Conservation (phyloP, 352 stramenopile species). For the Phytophthora gonapodyides region DNA sequence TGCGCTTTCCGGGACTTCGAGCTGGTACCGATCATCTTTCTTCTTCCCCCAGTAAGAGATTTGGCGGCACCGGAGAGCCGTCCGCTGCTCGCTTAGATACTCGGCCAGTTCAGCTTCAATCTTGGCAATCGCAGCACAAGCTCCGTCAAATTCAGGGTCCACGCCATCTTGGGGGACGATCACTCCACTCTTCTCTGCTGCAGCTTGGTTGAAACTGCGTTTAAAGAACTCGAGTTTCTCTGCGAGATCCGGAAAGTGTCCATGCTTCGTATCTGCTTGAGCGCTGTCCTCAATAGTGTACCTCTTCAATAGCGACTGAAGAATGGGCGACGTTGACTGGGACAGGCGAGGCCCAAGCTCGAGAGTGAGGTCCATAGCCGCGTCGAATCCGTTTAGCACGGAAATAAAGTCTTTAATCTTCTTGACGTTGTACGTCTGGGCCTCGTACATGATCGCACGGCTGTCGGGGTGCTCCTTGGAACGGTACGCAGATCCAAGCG, state of each 20-base stretch:
- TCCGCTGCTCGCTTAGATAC: constrained; percentile 87
- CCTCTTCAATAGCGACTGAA: constrained; percentile 61
- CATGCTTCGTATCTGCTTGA: constrained; percentile 30
- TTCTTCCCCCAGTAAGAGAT: constrained; percentile 97
- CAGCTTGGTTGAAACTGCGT: constrained; percentile 95
- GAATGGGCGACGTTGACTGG: constrained; percentile 58
- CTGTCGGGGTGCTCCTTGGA: constrained; percentile 94
- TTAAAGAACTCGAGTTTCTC: constrained; percentile 96
- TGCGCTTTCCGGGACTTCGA: constrained; percentile 91
- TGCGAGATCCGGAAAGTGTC: constrained; percentile 91
- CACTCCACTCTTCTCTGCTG: constrained; percentile 88
- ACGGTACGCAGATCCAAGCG: constrained; percentile 89
- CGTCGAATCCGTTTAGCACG: constrained; percentile 90
- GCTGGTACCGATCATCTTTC: constrained; percentile 95
- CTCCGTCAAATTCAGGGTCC: constrained; percentile 95
- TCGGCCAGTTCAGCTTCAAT: constrained; percentile 91
- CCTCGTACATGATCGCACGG: constrained; percentile 98
- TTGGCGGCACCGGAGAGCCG: constrained; percentile 70
- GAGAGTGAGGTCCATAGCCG: constrained; percentile 80
- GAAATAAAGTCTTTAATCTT: constrained; percentile 96
- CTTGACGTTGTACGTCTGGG: constrained; percentile 95
- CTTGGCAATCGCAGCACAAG: constrained; percentile 84
- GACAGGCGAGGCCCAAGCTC: constrained; percentile 78
- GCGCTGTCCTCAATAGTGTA: constrained; percentile 27
- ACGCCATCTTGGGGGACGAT: constrained; percentile 95